A percentile compares a stretch with the other conserved stretches of the same genome.
phyloP scores from a whole-genome alignment of 192 early-diverging fungal species.

The Gryganskiella cystojenkinii region DNA sequence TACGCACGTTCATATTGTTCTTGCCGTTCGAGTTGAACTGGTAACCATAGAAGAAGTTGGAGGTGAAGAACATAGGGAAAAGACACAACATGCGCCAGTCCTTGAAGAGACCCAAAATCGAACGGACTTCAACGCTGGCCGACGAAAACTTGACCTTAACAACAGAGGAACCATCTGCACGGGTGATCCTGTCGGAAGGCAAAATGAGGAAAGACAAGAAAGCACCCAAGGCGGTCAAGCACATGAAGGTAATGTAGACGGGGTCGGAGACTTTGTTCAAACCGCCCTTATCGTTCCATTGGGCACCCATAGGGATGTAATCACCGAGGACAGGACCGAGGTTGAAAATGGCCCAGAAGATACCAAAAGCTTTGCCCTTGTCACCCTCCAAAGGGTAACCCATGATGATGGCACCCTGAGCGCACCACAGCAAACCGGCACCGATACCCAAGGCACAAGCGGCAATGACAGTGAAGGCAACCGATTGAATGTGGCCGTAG shows the following conservation, averaged over 20 bases:
- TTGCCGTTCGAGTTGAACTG: constrained; percentile 68
- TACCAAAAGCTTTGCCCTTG: constrained; percentile 83
- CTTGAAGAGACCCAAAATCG: constrained; percentile 66
- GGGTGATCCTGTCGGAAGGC: constrained; percentile 67
- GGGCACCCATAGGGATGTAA: constrained; percentile 74
- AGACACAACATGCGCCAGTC: constrained; percentile 75
- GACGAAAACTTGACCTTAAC: constrained; percentile 74
- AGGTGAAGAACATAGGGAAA: constrained; percentile 73
- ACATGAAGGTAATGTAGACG: constrained; percentile 79
- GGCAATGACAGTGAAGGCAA: constrained; percentile 73
- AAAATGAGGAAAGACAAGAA: constrained; percentile 64
- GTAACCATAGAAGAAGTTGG: constrained; percentile 86
- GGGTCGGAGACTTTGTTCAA: constrained; percentile 64
- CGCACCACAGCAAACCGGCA: constrained; percentile 81
- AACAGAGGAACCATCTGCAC: constrained; percentile 76
- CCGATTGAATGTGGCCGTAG: constrained; percentile 64
- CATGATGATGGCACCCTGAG: constrained; percentile 87
- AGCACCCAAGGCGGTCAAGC: constrained; percentile 75
- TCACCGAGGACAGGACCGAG: constrained; percentile 84
- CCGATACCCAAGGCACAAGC: constrained; percentile 84
- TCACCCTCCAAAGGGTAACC: constrained; percentile 84
- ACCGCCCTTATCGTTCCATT: constrained; percentile 66
- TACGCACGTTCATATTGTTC: constrained; percentile 68
- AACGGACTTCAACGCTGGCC: constrained; percentile 60
- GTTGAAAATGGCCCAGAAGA: constrained; percentile 91